Evolutionary conservation across 129 eudicot species (phyloP), one percentile per base, ranked within the genome.

Genomic region (Escallonia herrerae): DNA sequence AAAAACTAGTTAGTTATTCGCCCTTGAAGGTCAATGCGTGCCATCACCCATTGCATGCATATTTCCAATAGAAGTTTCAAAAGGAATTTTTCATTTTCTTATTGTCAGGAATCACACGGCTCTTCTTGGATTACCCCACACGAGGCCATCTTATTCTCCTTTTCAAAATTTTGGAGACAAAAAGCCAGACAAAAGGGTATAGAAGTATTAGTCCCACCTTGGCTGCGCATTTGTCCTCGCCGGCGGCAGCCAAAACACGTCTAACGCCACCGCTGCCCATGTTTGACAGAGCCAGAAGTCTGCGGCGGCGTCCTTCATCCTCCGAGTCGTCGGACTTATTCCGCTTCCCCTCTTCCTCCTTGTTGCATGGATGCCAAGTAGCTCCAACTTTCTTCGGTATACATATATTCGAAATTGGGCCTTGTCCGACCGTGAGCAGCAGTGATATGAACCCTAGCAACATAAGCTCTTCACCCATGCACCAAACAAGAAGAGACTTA

Each of bases 361-460:
- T 77, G 41, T 67, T 63, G 65, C 85, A 83, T 5, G 87, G 90
- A 58, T 87, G 95, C 95, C 90, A 80, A 38, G 84, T 69, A 7
- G 58, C 72, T 42, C 90, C 95, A 0, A 77, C 79, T 11, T 69
- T 22, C 52, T 81, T 53, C 10, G 90, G 33, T 68, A 86, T 77
- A 40, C 90, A 87, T 60, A 83, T 78, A 43, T 71, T 67, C 14
- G 90, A 73, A 55, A 87, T 84, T 5, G 77, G 70, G 7, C 71
- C 48, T 65, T 81, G 85, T n/a, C 77, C 78, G 12, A 80, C 87
- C 4, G 95, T 84, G 42, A 87, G 75, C 15, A 87, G 74, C 74
- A 87, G 66, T 6, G 90, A 87, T 76, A 84, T 81, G 43, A 87
- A 87, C 40, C 95, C 95, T 75, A 87, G 62, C 76, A 83, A 72